Conservation (phyloP, 176 grass and related monocot genomes). For the Sorghum bicolor region Sorghum_bicolor_NCBIv3 NC_012876.2:51398001-51398500, state of each 20-base stretch:
- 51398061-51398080: neutral
- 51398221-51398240: conserved; percentile 24
- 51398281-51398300: conserved; percentile 1
- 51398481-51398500: neutral
- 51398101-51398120: neutral
- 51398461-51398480: neutral
- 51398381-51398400: conserved; percentile 13
- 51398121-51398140: neutral
- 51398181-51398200: neutral
- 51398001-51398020: too few species aligned
- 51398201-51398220: conserved; percentile 33
- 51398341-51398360: conserved; percentile 13
- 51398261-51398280: conserved; percentile 12
- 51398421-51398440: neutral
- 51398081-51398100: too few species aligned
- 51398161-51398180: neutral
- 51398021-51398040: too few species aligned
- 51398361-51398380: conserved; percentile 18
- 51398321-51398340: conserved; percentile 3
- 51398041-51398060: neutral
- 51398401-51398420: neutral
- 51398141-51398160: neutral
- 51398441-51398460: neutral
- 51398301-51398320: neutral
- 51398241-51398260: neutral